Evolutionary conservation across 306 rosid genomes (phyloP).

Genomic region (Alnus rubra): DNA sequence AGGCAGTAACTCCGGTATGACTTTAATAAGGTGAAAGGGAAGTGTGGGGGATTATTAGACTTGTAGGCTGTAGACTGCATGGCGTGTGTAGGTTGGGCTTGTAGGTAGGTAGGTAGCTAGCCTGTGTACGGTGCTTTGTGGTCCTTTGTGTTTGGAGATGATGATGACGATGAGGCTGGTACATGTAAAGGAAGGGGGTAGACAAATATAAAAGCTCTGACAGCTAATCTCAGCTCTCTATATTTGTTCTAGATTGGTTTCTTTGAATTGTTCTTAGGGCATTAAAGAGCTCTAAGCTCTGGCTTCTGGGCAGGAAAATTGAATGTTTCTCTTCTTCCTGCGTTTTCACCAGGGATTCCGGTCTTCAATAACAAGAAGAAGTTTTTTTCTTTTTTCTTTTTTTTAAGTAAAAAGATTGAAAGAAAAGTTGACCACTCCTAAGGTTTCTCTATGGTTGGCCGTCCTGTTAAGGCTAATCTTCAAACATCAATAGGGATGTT

Average conservation of each 20-base stretch:
- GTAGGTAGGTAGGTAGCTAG: not conserved
- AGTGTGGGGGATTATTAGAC: not conserved
- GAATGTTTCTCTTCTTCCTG: not conserved
- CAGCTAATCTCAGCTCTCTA: conserved; percentile 21
- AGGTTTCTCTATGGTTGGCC: too few relatives aligned
- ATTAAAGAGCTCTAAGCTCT: conserved; percentile 12
- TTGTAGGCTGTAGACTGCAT: not conserved
- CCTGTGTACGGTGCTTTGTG: conserved; percentile 1
- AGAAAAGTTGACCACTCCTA: not conserved
- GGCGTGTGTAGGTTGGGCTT: not conserved
- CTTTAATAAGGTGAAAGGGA: not conserved
- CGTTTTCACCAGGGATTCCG: not conserved
- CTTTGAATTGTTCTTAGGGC: conserved; percentile 29
- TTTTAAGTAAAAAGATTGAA: not conserved
- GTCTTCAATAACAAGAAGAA: too few relatives aligned
- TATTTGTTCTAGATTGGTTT: conserved; percentile 21
- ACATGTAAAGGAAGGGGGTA: not conserved
- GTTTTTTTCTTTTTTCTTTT: too few relatives aligned
- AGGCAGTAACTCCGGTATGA: not conserved
- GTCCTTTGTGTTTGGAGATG: conserved; percentile 17
- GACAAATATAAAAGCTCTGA: conserved; percentile 13
- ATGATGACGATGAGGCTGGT: conserved; percentile 11
- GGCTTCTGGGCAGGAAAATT: not conserved
- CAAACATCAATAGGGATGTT: too few relatives aligned
- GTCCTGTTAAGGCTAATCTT: too few relatives aligned